Evolutionary conservation across 129 eudicot genomes (phyloP).

Genomic region (Solidago caesia): DNA sequence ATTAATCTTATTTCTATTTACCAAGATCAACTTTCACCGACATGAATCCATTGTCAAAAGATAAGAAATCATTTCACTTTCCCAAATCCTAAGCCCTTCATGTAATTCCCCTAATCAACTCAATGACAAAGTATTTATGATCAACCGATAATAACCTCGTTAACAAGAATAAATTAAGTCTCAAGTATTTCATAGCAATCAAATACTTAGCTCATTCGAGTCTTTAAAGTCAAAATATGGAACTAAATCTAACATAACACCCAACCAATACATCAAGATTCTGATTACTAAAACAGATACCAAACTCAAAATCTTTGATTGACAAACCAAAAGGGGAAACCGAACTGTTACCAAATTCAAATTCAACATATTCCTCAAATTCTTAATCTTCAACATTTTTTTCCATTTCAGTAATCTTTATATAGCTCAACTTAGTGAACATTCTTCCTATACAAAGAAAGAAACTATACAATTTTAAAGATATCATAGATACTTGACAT

Average conservation of each 20-base stretch:
- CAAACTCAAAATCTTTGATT: too few relatives aligned
- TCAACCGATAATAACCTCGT: background rate
- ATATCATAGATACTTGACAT: background rate
- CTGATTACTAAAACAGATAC: background rate
- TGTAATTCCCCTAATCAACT: background rate
- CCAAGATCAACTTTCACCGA: background rate
- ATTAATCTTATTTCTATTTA: background rate
- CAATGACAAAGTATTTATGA: background rate
- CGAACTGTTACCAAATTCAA: too few relatives aligned
- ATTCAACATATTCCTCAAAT: background rate
- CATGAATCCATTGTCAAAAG: background rate
- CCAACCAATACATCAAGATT: background rate
- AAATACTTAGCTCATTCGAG: background rate
- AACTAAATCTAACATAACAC: background rate
- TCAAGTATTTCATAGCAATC: background rate
- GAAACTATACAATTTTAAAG: background rate
- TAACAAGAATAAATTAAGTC: background rate
- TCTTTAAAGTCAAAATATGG: constrained; percentile 2
- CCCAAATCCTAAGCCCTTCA: background rate
- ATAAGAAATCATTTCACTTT: background rate
- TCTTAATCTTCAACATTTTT: background rate
- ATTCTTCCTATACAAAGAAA: background rate
- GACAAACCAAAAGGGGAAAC: too few relatives aligned
- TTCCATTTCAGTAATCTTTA: background rate
- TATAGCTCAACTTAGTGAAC: background rate